Evolutionary conservation across 176 grass and related monocot genomes (phyloP).

Genomic region (Pharus latifolius): DNA sequence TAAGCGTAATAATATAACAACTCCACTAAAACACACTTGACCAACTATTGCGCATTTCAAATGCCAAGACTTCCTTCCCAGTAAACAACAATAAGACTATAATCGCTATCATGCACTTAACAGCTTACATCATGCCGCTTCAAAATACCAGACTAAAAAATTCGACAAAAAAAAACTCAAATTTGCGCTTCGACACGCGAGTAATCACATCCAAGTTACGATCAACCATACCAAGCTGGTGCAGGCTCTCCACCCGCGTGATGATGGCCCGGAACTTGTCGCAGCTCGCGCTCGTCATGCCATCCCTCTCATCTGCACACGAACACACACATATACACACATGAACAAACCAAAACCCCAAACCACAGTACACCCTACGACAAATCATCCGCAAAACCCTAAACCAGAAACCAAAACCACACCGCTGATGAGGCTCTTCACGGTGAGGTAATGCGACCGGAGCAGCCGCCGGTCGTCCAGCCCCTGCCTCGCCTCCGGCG

Average conservation of each 20-base stretch:
- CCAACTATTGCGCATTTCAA: no score
- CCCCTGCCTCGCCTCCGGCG: background rate
- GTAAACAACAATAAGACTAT: no score
- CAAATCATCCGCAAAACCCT: background rate
- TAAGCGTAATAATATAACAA: no score
- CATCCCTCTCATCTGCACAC: slow-evolving; percentile 59
- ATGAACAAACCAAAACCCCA: background rate
- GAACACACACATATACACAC: background rate
- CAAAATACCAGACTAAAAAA: background rate
- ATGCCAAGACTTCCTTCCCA: no score
- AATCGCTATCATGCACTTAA: background rate
- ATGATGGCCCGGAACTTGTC: slow-evolving; percentile 62
- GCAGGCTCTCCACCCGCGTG: slow-evolving; percentile 55
- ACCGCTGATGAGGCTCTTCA: slow-evolving; percentile 74
- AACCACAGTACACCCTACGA: background rate
- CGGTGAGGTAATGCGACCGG: slow-evolving; percentile 61
- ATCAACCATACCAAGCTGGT: slow-evolving; percentile 30
- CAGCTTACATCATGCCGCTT: background rate
- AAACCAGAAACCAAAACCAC: background rate
- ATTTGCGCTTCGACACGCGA: background rate
- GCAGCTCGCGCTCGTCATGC: slow-evolving; percentile 33
- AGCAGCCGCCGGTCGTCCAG: slow-evolving; percentile 42
- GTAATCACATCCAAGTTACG: no score
- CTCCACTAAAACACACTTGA: no score
- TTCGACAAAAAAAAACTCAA: background rate